Evolutionary conservation across 2,329 filamentous ascomycete genomes (phyloP), one percentile per base, ranked within the genome.

Genomic region (Phoma sp.): DNA sequence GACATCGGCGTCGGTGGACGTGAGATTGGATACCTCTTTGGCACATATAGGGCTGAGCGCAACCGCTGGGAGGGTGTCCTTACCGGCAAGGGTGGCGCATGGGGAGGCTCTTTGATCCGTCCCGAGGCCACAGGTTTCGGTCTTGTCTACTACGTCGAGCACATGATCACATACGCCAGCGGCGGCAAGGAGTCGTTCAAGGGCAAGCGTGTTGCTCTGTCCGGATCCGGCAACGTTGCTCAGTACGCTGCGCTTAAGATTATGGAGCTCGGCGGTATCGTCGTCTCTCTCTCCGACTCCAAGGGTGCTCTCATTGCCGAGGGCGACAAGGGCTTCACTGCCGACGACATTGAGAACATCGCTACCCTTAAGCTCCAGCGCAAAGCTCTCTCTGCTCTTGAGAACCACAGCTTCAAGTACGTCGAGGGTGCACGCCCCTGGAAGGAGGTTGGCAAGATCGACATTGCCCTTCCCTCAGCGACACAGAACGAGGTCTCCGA

Each of bases 61-160:
- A 96, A 96, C 84, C 85, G 87, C 78, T 98, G 93, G 89, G 93
- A 96, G 82, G 95, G 95, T 77, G 90, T 97, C 63, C 84, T 99
- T 69, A 99, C 95, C 55, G 94, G 95, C 69, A 99, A 99, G 88
- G 94, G 94, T 65, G 86, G 89, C 69, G 85, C 81, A 79, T 98
- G 94, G 92, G 95, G 95, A 78, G 95, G 95, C 72, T 90, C 86
- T 74, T 82, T 97, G 80, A 97, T 98, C 82, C 87, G 95, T 62
- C 94, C 95, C 61, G 93, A 99, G 85, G 95, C 95, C 69, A 99
- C 95, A 53, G 95, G 95, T 57, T 98, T 91, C 80, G 95, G 95
- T 79, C 87, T 97, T 58, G 88, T 97, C 77, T 98, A 98, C 86
- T 72, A 72, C 51, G 69, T 72, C 32, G 68, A 72, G 32, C 69